These are phyloP conservation scores for Sclerotinia borealis DNA, from an alignment of 2,329 filamentous ascomycete genomes.

Conservation along the genomic window DNA sequence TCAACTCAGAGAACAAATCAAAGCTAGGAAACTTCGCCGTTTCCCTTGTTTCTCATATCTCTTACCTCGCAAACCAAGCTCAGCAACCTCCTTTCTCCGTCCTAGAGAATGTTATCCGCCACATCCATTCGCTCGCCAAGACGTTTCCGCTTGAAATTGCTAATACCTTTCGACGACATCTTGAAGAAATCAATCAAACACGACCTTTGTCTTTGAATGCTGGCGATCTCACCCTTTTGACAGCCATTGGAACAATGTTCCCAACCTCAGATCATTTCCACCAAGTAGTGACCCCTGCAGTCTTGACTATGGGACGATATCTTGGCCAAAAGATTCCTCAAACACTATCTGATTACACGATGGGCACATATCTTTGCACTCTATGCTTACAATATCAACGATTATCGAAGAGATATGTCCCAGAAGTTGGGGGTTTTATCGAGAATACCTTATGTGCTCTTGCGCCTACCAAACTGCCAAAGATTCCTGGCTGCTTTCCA, in stretches of 20 bases:
- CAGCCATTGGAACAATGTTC: slow-evolving; percentile 77
- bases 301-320: slow-evolving; percentile 77
- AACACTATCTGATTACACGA: slow-evolving; percentile 58
- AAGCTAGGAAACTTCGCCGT: slow-evolving; percentile 65
- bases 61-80: slow-evolving; percentile 40
- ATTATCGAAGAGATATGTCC: slow-evolving; percentile 79
- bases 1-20: slow-evolving; percentile 77
- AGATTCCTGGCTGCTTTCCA: slow-evolving; percentile 52
- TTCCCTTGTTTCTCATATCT: slow-evolving; percentile 58
- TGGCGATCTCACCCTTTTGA: slow-evolving; percentile 77
- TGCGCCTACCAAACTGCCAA: slow-evolving; percentile 47
- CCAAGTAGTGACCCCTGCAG: slow-evolving; percentile 84
- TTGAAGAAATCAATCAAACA: slow-evolving; percentile 48
- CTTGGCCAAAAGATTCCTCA: slow-evolving; percentile 70
- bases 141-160: slow-evolving; percentile 74
- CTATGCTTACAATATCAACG: slow-evolving; percentile 77
- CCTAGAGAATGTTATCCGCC: slow-evolving; percentile 75
- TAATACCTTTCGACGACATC: slow-evolving; percentile 67
- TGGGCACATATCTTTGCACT: slow-evolving; percentile 72
- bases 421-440: slow-evolving; percentile 78
- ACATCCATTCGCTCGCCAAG: slow-evolving; percentile 88
- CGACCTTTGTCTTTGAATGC: slow-evolving; percentile 48
- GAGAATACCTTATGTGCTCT: slow-evolving; percentile 67
- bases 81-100: slow-evolving; percentile 54
- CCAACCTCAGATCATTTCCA: slow-evolving; percentile 98